phyloP scores from a whole-genome alignment of 2,329 filamentous ascomycete species.

The Cyphellophora europaea region DNA sequence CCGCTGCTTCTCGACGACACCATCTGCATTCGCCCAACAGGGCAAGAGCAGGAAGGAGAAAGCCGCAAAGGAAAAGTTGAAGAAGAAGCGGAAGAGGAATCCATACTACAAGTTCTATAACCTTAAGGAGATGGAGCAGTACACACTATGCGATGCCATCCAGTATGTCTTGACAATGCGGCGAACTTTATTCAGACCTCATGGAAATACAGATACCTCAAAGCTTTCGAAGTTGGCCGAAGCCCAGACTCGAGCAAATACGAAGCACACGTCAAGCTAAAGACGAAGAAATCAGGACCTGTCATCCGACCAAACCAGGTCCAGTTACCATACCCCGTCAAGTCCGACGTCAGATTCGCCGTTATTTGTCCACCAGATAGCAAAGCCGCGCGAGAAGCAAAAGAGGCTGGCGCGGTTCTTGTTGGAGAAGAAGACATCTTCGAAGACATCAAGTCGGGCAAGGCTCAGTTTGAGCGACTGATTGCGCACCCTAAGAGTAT shows the following conservation, averaged over 20 bases:
- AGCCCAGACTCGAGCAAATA: constrained; percentile 70
- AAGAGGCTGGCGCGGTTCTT: constrained; percentile 66
- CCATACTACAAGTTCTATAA: constrained; percentile 56
- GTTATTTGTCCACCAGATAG: constrained; percentile 84
- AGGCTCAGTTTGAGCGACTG: constrained; percentile 79
- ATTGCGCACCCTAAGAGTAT: constrained; percentile 76
- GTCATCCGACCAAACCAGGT: constrained; percentile 72
- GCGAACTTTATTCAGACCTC: constrained; percentile 7
- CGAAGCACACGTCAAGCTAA: constrained; percentile 74
- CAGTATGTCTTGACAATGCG: constrained; percentile 37
- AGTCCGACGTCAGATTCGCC: constrained; percentile 78
- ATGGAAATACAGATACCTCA: constrained; percentile 59
- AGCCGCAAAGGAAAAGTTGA: constrained; percentile 50
- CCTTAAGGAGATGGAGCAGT: constrained; percentile 60
- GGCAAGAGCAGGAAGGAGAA: constrained; percentile 28
- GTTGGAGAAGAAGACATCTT: constrained; percentile 85
- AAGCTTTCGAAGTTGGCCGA: constrained; percentile 82
- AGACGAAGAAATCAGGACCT: constrained; percentile 75
- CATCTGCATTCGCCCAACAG: constrained; percentile 10
- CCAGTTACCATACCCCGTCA: constrained; percentile 79
- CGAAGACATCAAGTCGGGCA: constrained; percentile 62
- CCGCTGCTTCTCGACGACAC: background rate
- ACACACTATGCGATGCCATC: constrained; percentile 85
- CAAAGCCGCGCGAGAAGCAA: constrained; percentile 62
- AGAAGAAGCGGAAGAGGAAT: constrained; percentile 54